phyloP scores from a whole-genome alignment of 306 rosid species.

The Alnus glutinosa region DNA sequence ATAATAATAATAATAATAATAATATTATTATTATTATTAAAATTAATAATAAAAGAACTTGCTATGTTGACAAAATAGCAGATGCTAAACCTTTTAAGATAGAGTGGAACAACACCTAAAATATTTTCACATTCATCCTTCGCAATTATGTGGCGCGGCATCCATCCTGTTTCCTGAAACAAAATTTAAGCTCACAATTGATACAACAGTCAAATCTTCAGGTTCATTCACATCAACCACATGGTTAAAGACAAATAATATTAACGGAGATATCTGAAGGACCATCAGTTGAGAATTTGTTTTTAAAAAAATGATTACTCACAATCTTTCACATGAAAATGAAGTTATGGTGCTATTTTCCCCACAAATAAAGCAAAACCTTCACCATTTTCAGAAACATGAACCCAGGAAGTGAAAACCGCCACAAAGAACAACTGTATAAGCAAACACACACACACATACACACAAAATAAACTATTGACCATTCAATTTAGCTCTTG shows the following conservation, averaged over 20 bases:
- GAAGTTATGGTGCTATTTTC: not conserved
- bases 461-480: not conserved
- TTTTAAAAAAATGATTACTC: not conserved
- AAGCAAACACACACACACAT: not conserved
- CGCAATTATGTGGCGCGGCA: conserved; percentile 72
- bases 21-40: no score
- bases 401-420: not conserved
- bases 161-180: conserved; percentile 85
- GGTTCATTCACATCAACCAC: not conserved
- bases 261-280: not conserved
- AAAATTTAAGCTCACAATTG: not conserved
- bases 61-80: conserved; percentile 12
- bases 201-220: not conserved
- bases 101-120: conserved; percentile 83
- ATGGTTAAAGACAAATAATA: not conserved
- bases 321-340: not conserved
- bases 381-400: not conserved
- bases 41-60: conserved; percentile 13
- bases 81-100: conserved; percentile 66
- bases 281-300: not conserved
- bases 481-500: no score
- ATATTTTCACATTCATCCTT: conserved; percentile 46
- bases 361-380: not conserved
- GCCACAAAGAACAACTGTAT: not conserved
- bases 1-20: not conserved